Evolutionary conservation across 1,139 yeast genomes (phyloP).

Genomic region (Saccharomyces hybrid): DNA sequence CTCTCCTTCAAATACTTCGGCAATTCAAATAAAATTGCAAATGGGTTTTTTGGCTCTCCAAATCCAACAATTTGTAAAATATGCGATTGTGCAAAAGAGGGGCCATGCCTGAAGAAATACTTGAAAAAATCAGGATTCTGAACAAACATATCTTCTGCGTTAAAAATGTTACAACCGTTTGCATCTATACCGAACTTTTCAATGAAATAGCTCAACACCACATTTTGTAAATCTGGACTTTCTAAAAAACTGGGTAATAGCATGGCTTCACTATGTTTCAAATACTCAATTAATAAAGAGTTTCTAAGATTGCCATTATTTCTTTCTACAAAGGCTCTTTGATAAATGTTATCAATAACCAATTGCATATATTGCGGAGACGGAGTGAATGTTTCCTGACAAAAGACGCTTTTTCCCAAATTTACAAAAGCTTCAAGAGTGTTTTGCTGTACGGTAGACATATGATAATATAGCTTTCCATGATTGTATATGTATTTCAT

Average conservation of each 20-base stretch:
- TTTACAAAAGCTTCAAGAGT: conserved; percentile 71
- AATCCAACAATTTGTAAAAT: conserved; percentile 67
- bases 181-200: conserved; percentile 59
- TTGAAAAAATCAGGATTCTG: conserved; percentile 48
- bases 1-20: conserved; percentile 67
- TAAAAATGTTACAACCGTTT: conserved; percentile 57
- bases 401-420: conserved; percentile 67
- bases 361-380: conserved; percentile 66
- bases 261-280: conserved; percentile 33
- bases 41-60: conserved; percentile 67
- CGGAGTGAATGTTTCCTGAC: conserved; percentile 77
- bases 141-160: conserved; percentile 40
- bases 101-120: conserved; percentile 69
- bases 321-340: conserved; percentile 46
- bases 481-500: conserved; percentile 68
- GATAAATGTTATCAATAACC: conserved; percentile 73
- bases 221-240: conserved; percentile 47
- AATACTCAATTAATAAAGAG: conserved; percentile 29
- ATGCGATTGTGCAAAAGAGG: conserved; percentile 67
- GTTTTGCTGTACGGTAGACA: conserved; percentile 77
- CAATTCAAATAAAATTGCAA: conserved; percentile 60
- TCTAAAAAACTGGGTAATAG: conserved; percentile 38
- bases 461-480: conserved; percentile 72
- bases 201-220: conserved; percentile 60
- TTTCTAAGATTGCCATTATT: conserved; percentile 26